Evolutionary conservation across 495 filamentous ascomycete genomes (phyloP), one percentile per base, ranked within the genome.

Genomic region (Penicillium verhagenii): DNA sequence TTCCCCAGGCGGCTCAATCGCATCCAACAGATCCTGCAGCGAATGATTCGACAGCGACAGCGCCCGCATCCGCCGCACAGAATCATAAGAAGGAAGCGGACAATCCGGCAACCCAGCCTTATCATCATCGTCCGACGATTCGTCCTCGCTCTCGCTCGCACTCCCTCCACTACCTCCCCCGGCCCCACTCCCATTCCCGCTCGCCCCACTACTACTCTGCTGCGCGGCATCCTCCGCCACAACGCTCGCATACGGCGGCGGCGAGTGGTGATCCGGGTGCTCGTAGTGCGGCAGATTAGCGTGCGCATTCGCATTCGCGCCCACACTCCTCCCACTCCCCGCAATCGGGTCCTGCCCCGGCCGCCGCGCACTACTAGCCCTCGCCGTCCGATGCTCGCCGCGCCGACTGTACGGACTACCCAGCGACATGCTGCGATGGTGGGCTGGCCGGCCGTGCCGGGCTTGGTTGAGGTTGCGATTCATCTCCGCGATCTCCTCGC

Each of bases 1-100:
- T 9, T 67, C 64, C 0, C 46, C 20, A 3, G 64, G 64, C 4
- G 61, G 58, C 37, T 67, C 64, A 39, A 67, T 56, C 1, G 64
- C 64, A 28, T 67, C 64, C 0, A 67, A 56, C 2, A 67, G 29
- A 25, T 67, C 64, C 1, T 58, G 58, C 14, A 67, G 13, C 2
- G 56, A 53, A 21, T 61, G 53, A 11, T 35, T 53, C 20, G 56
- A 58, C 20, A 50, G 16, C 8, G n/a, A n/a, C 51, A 43, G 3
- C 55, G n/a, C n/a, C n/a, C n/a, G 58, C 13, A 57, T 54, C 0
- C 51, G 43, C 3, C 59, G 58, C 9, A 57, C 58, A 3, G 61
- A 61, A 4, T 44, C 61, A 28, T 64, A 64, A 11, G 56, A 47
- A 23, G 56, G 50, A 49, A 47, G 6, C 29, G 46, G 1, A 47